Evolutionary conservation across 768 basidiomycete species (phyloP), one percentile per base, ranked within the genome.

Genomic region (Sutorius australiensis): DNA sequence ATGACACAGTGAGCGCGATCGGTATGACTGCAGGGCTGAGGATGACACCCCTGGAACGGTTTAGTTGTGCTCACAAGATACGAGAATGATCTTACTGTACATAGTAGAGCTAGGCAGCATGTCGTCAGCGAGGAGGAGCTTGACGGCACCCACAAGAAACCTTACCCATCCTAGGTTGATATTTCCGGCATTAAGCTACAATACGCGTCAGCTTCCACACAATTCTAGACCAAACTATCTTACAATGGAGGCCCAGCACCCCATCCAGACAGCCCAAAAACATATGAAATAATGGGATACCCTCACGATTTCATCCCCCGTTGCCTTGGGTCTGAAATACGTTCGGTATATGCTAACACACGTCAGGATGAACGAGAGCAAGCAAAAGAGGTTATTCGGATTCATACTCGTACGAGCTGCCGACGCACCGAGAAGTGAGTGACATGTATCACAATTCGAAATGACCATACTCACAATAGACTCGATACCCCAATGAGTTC

Each of bases 11-110:
- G 33, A 79, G 64, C 3, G 64, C 74, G 46, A 80, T 77, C 1
- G 78, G 77, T 46, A 78, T 73, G n/a, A 79, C 78, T 1, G 77
- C 77, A 11, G 77, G 77, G 53, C 76, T 74, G 16, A 79, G 73
- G 14, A 78, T 63, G 6, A 76, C 75, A n/a, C 76, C 78, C 67
- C 78, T 78, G 48, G 3, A 46, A 16, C 11, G n/a, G 39, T 16
- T 46, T 19, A 45, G 47, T 46, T 32, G 16, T 42, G 28, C 19
- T 24, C 24, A 12, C 13, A 3, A 38, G 6, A 14, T 28, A 36
- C 27, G 14, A 16, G 14, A 28, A 27, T 6, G 17, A 27, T 16
- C 55, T 48, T 38, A 77, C 76, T 79, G 77, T 24, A 77, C 75
- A 53, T 78, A 78, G 57, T 73, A 78, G 11, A 80, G 64, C 68